phyloP scores from a whole-genome alignment of 345 rosid species.

The Populus pruinosa region DNA sequence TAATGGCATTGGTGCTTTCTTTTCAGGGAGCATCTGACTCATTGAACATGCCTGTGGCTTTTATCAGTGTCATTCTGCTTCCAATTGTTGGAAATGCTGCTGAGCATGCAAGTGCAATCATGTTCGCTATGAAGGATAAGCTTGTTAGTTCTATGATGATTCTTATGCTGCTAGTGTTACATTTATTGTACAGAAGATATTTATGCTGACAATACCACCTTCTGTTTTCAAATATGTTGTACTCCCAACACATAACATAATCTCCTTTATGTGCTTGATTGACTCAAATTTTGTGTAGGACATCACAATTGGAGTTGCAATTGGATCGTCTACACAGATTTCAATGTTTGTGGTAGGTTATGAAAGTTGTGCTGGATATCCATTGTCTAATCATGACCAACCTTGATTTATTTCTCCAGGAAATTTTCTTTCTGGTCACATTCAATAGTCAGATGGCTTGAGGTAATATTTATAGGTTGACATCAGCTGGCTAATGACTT shows the following conservation, averaged over 20 bases:
- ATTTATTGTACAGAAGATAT: not conserved
- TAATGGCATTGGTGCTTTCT: not conserved
- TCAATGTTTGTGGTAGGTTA: slow-evolving; percentile 79
- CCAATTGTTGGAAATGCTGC: slow-evolving; percentile 94
- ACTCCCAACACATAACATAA: not conserved
- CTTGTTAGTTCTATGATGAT: slow-evolving; percentile 42
- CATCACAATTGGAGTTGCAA: slow-evolving; percentile 83
- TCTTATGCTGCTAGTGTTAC: not conserved
- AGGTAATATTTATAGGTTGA: not conserved
- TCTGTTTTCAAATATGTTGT: not conserved
- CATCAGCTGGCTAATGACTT: not conserved
- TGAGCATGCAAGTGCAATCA: slow-evolving; percentile 84
- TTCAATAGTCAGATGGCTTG: not conserved
- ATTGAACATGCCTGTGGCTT: slow-evolving; percentile 65
- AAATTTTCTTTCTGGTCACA: not conserved
- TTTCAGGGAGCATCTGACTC: slow-evolving; percentile 66
- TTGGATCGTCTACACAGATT: slow-evolving; percentile 86
- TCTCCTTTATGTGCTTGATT: not conserved
- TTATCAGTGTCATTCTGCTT: slow-evolving; percentile 81
- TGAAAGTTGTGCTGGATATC: not conserved
- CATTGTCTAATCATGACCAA: not conserved
- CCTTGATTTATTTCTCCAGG: not conserved
- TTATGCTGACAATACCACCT: not conserved
- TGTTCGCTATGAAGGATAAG: slow-evolving; percentile 90
- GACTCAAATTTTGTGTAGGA: slow-evolving; percentile 40